These are phyloP conservation scores for Serendipita indica DNA, from an alignment of 768 basidiomycete genomes.

Conservation along the genomic window DNA sequence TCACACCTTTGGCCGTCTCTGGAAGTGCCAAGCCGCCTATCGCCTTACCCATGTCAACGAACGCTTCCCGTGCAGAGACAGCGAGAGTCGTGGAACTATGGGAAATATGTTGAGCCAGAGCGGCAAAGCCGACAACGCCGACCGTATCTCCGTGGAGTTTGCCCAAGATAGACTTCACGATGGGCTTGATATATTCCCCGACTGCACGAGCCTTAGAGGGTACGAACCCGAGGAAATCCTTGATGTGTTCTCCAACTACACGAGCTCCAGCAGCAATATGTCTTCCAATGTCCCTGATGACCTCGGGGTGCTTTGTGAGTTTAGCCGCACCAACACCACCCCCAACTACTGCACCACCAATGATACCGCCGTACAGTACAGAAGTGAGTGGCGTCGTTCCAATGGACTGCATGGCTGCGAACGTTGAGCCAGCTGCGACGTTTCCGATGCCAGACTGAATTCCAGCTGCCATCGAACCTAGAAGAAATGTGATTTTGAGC, in stretches of 20 bases:
- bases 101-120: background rate
- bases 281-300: no score
- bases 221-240: no score
- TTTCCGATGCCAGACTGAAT: slow-evolving; percentile 19
- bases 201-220: no score
- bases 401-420: slow-evolving; percentile 17
- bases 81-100: background rate
- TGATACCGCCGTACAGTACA: background rate
- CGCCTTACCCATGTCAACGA: background rate
- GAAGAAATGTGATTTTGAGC: background rate
- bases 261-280: no score
- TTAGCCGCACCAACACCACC: background rate
- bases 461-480: slow-evolving; percentile 18
- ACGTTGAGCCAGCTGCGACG: slow-evolving; percentile 16
- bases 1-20: background rate
- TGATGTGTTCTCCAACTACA: no score
- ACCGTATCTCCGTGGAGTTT: no score
- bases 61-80: background rate
- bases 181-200: no score
- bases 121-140: background rate
- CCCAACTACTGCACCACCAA: background rate
- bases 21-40: background rate
- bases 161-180: no score
- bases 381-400: background rate
- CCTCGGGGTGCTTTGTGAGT: no score